Base-by-base conservation (phyloP, 768 basidiomycete species). In the Leccinellum luteum region DNA sequence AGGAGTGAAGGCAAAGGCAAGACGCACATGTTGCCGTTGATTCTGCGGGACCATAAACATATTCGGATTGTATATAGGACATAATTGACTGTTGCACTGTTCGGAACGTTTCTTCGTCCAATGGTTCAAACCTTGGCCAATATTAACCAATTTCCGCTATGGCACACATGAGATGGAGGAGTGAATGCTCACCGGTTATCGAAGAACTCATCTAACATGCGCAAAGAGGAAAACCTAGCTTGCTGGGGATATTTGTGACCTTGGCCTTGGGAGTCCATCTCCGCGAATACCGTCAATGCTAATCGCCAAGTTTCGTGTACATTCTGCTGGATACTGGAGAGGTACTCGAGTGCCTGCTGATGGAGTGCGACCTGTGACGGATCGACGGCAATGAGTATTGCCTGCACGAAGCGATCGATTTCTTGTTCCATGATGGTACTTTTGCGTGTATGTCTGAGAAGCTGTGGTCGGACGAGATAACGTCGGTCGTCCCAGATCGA, bases 351-450 rank as follows among this genome's bases (percentile, higher is more conserved):
- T 32, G 95, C 95, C 71, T 95, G 88, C 57, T 86, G 88, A 74
- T 94, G 91, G 32, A 96, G 75, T 27, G 81, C 70, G 55, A 76
- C 78, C 72, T 86, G 89, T 14, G 79, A 76, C 54, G 87, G 89
- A 77, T 94, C 88, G 59, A 89, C 89, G 51, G 94, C 94, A 75
- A 96, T 88, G 69, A 82, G 76, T 73, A 95, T 93, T 49, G 94
- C 94, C 75, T 87, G 89, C 17, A 90, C 85, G 61, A 90, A 79
- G 70, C 84, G 87, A 63, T 87, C 83, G 65, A 88, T 79, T 76
- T 89, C 85, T 67, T 83, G 85, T 35, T 90, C 86, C 90, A 91
- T 91, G 34, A 67, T 55, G 52, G 49, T 55, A 57, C 61, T 50
- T 43, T 45, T 49, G 17, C 9, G 52, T 59, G 63, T 60, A 63